phyloP scores from a whole-genome alignment of 495 filamentous ascomycete genomes.

The Penicillium cinerascens region DNA sequence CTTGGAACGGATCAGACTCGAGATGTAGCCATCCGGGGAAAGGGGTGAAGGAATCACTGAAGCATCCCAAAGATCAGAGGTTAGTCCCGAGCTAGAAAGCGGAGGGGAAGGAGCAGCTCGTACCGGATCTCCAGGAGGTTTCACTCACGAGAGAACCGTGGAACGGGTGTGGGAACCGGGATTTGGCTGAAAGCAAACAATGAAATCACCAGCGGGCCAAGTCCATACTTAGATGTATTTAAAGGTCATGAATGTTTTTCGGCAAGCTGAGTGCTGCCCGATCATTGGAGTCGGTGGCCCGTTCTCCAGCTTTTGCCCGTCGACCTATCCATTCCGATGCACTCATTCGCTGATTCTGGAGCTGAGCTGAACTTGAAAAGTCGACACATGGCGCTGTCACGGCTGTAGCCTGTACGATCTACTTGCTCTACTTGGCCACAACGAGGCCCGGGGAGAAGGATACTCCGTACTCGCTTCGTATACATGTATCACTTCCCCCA shows the following conservation, averaged over 20 bases:
- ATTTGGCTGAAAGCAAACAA: neutral
- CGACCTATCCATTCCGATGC: neutral
- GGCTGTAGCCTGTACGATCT: neutral
- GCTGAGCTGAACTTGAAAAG: constrained; percentile 15
- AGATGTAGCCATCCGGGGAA: neutral
- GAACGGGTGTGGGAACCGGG: neutral
- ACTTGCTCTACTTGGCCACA: neutral
- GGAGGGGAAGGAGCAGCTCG: neutral
- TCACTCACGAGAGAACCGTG: constrained; percentile 2
- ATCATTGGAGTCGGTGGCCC: constrained; percentile 14
- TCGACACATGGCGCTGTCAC: constrained; percentile 4
- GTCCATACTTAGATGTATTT: neutral
- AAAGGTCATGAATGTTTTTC: neutral
- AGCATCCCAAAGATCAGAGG: neutral
- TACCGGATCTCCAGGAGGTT: neutral
- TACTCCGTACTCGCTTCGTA: neutral
- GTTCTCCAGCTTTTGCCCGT: constrained; percentile 10
- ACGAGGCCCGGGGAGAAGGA: too few species aligned
- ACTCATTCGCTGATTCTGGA: constrained; percentile 7
- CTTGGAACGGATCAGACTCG: constrained; percentile 14
- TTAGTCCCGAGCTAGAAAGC: neutral
- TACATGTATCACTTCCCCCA: constrained; percentile 1
- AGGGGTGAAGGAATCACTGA: neutral
- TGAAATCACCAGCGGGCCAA: neutral
- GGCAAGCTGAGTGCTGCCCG: neutral